Base-by-base conservation (phyloP, 345 rosid genomes). In the Sisymbrium altissimum region DNA sequence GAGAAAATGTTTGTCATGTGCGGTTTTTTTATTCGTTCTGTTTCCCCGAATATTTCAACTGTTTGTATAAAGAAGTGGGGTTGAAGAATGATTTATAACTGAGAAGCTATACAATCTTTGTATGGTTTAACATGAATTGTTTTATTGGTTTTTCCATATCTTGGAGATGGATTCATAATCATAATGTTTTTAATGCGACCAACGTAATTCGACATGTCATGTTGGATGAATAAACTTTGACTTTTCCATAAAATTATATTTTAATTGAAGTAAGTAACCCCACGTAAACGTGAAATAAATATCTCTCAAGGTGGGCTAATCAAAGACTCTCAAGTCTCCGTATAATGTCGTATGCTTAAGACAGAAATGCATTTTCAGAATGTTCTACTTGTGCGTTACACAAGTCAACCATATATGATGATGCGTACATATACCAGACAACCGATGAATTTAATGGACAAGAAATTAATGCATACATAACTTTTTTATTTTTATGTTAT, bases 61-160 rank as follows among this genome's bases (percentile, higher is more conserved):
- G 41, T 41, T 41, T 68, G 59, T 69, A 61, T 44, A 69, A 76
- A 53, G 68, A 52, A 60, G 0, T 68, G 73, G 60, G 74, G 68
- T 57, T 50, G 46, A 49, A 59, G 55, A 49, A 60, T 49, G 56
- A 21, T 75, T 19, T 60, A 14, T 57, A 7, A 50, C 38, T 4
- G 46, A 43, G 46, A 50, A 40, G 49, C 74, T 68, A 75, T 41
- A 60, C 58, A 68, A 32, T 50, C 68, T 50, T 15, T 50, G 54
- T 48, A 68, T 60, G 48, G 48, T n/a, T 52, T 53, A 43, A 43
- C 5, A 33, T 53, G 4, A n/a, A 43, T 50, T 60, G 53, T 58
- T 68, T 68, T 44, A 32, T 27, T 73, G 18, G 6, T 15, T 60
- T 67, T 75, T 1, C 46, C 32, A 60, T 60, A 21, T 23, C 68